Percentiles rank a stretch among this genome's conserved stretches.
phyloP scores from a whole-genome alignment of 2,329 filamentous ascomycete species.

The Neonectria magnoliae region DNA sequence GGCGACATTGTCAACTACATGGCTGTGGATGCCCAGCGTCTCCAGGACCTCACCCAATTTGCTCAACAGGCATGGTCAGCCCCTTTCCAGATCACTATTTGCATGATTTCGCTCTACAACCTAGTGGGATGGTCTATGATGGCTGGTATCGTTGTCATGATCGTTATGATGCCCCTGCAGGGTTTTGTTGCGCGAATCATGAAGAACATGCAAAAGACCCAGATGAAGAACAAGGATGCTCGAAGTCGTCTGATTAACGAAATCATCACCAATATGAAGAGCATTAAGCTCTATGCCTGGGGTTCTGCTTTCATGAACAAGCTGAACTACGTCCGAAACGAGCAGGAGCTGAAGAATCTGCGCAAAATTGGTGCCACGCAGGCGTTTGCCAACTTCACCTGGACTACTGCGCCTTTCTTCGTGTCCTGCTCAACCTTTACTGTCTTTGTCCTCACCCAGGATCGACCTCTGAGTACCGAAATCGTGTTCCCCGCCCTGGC shows the following conservation, averaged over 20 bases:
- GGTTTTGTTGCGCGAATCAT: slow-evolving; percentile 91
- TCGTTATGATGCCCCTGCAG: slow-evolving; percentile 97
- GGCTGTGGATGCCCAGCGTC: slow-evolving; percentile 95
- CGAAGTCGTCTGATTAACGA: slow-evolving; percentile 94
- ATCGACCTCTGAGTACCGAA: slow-evolving; percentile 86
- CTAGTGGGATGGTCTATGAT: slow-evolving; percentile 96
- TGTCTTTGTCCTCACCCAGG: slow-evolving; percentile 87
- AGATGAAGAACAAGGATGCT: slow-evolving; percentile 99
- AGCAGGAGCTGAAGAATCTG: slow-evolving; percentile 92
- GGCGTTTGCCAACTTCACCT: slow-evolving; percentile 95
- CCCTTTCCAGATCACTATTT: slow-evolving; percentile 94
- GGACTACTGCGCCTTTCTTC: slow-evolving; percentile 96
- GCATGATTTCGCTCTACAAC: slow-evolving; percentile 95
- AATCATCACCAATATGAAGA: slow-evolving; percentile 99
- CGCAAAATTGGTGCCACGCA: slow-evolving; percentile 96
- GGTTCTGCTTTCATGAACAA: slow-evolving; percentile 97
- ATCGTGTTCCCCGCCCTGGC: slow-evolving; percentile 94
- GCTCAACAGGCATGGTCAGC: slow-evolving; percentile 96
- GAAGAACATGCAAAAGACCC: slow-evolving; percentile 92
- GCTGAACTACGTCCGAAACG: slow-evolving; percentile 94
- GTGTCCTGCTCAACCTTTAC: slow-evolving; percentile 97
- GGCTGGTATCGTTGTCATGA: slow-evolving; percentile 93
- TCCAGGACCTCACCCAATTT: slow-evolving; percentile 95
- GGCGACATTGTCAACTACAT: slow-evolving; percentile 99
- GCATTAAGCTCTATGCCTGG: slow-evolving; percentile 98